Evolutionary conservation across 345 rosid species (phyloP).

Genomic region (Gynandropsis gynandra): DNA sequence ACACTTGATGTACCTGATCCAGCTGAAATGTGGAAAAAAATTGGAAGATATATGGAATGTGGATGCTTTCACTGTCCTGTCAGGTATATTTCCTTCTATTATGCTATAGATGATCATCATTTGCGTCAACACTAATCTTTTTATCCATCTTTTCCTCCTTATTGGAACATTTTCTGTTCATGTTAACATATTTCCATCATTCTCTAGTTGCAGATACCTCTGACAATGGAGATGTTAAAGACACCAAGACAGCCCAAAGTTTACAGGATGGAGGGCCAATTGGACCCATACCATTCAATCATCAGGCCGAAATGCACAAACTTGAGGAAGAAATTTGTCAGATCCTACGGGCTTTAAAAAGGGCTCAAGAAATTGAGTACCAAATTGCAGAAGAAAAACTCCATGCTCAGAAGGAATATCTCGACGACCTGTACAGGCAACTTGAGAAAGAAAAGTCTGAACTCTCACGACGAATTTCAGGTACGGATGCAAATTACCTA

Average conservation of each 20-base stretch:
- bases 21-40: constrained; percentile 55
- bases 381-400: constrained; percentile 57
- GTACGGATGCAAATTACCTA: constrained; percentile 29
- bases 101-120: no score
- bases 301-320: constrained; percentile 38
- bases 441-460: constrained; percentile 62
- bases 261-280: constrained; percentile 26
- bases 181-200: background rate
- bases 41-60: constrained; percentile 57
- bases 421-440: constrained; percentile 48
- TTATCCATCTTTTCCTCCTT: background rate
- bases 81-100: constrained; percentile 33
- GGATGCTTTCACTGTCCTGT: constrained; percentile 27
- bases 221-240: constrained; percentile 29
- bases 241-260: constrained; percentile 22
- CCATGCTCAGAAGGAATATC: constrained; percentile 48
- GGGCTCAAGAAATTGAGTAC: constrained; percentile 58
- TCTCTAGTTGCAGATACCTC: constrained; percentile 29
- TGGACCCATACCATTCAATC: constrained; percentile 34
- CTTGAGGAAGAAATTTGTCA: constrained; percentile 55
- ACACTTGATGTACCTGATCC: constrained; percentile 27
- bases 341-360: constrained; percentile 47
- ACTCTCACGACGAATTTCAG: constrained; percentile 24
- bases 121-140: no score
- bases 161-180: background rate